Base-by-base conservation (phyloP, 805 yeast genomes). In the Ogataea zsoltii region DNA sequence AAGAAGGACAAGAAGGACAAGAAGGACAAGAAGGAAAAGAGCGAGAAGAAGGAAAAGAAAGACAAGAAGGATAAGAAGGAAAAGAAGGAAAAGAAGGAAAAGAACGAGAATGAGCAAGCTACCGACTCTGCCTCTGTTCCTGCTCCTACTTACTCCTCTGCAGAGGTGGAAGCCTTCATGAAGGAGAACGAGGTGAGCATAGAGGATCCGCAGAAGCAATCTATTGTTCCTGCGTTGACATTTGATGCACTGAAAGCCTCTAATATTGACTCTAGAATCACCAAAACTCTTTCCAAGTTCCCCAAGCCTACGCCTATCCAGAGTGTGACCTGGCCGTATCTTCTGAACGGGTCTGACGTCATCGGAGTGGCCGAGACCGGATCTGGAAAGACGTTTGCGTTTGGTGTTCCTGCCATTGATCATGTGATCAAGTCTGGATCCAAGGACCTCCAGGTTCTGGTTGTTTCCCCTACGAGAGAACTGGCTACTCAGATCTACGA, bases 331-430 rank as follows among this genome's bases (percentile, higher is more conserved):
- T 94, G 98, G 98, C 98, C 99, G 53, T 89, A 80, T 61, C 69
- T 92, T 42, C 69, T 90, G 41, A 69, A 79, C 16, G 85, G 86
- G 14, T 77, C 83, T 47, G 99, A 92, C 63, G 96, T 91, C 19
- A 80, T 92, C 54, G 99, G 98, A 66, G 96, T 92, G 53, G 99
- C 99, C 12, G 97, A 92, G 70, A 92, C 99, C 3, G 99, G 99
- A 31, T 88, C 97, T 0, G 99, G 99, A 61, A 92, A 92, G 68
- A 92, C 99, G 0, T 85, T 92, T 69, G 98, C 97, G 0, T 94
- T 92, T 65, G 96, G 97, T 64, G 94, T 94, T 26, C 99, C 99
- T 38, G 97, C 97, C n/a, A 77, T 92, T 42, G 76, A 88, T 60
- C 82, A 82, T 51, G 70, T 92, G 46, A 58, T 82, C 33, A 61